Evolutionary conservation across 768 basidiomycete species (phyloP).

Genomic region (Lactarius tabidus): DNA sequence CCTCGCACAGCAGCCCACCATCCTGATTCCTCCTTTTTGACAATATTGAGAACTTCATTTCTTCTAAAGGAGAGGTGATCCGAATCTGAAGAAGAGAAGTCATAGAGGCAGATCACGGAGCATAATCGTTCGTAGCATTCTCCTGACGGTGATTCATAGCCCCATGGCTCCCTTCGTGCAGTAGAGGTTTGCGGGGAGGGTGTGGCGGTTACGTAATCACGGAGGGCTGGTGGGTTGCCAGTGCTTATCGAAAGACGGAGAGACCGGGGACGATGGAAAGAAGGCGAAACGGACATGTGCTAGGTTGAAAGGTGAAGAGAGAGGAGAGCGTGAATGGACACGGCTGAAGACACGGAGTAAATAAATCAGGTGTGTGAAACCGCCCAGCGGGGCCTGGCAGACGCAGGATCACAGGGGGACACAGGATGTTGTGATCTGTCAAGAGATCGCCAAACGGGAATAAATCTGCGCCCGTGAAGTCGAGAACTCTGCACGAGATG

Average conservation of each 20-base stretch:
- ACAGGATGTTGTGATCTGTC: slow-evolving; percentile 9
- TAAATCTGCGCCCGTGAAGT: neutral
- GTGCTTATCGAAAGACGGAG: slow-evolving; percentile 18
- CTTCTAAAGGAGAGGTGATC: slow-evolving; percentile 59
- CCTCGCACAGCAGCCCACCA: slow-evolving; percentile 78
- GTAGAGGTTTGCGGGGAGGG: slow-evolving; percentile 2
- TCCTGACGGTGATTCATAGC: slow-evolving; percentile 29
- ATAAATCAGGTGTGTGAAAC: neutral
- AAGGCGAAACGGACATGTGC: slow-evolving; percentile 10
- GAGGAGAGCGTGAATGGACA: neutral
- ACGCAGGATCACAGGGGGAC: neutral
- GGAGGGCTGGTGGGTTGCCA: neutral
- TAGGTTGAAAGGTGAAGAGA: neutral
- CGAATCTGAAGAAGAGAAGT: slow-evolving; percentile 60
- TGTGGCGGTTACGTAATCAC: neutral
- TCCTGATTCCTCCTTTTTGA: slow-evolving; percentile 66
- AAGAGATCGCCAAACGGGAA: neutral
- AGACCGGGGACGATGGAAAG: slow-evolving; percentile 13
- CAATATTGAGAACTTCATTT: slow-evolving; percentile 63
- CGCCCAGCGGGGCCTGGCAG: neutral
- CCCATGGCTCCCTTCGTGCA: slow-evolving; percentile 14
- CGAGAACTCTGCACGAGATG: neutral
- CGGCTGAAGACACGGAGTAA: neutral
- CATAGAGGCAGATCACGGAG: slow-evolving; percentile 61
- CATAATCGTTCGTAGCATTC: slow-evolving; percentile 38